Conservation (phyloP, 495 filamentous ascomycete species). For the Xylaria flabelliformis region DNA sequence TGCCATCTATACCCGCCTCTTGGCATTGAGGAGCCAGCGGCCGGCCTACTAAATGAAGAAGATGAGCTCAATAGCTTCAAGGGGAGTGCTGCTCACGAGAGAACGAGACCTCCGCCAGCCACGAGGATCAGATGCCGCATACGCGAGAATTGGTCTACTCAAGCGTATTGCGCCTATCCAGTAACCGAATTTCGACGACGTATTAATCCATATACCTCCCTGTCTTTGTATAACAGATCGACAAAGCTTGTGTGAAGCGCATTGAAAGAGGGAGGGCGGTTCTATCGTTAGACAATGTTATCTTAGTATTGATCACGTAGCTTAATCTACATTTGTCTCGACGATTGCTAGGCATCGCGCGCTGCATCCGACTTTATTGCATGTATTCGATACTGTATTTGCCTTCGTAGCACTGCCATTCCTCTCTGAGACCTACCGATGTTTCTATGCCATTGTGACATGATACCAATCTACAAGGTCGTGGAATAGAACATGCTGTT, state of each 20-base stretch:
- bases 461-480: not conserved
- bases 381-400: not conserved
- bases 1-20: constrained; percentile 14
- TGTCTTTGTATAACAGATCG: constrained; percentile 6
- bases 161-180: not conserved
- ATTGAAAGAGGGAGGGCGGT: not conserved
- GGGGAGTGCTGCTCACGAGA: not conserved
- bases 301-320: not conserved
- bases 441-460: constrained; percentile 5
- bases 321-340: not conserved
- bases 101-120: not conserved
- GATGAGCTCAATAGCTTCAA: not conserved
- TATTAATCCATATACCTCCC: constrained; percentile 2
- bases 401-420: not conserved
- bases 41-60: not conserved
- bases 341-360: not conserved
- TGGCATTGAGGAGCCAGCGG: not conserved
- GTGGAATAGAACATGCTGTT: not conserved
- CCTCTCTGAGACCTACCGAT: not conserved
- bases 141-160: not conserved
- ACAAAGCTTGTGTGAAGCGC: constrained; percentile 1
- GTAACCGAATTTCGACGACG: not conserved
- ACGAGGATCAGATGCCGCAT: not conserved
- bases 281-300: not conserved
- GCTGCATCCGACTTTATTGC: not conserved